These are phyloP conservation scores for Phaeophleospora eucalypticola DNA, from an alignment of 2,329 filamentous ascomycete genomes.

Conservation along the genomic window DNA sequence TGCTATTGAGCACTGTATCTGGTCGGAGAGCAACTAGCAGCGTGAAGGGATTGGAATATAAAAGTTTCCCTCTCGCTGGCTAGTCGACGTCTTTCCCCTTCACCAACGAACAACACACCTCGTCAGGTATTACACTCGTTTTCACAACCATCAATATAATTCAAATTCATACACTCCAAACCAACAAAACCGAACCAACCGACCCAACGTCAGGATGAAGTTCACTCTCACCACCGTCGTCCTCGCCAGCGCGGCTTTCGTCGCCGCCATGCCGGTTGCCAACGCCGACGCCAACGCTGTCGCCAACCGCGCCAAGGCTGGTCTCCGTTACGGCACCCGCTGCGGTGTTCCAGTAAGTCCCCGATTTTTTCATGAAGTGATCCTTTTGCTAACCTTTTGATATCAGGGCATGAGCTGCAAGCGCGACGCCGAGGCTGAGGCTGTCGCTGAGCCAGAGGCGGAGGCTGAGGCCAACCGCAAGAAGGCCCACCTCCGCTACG, in stretches of 20 bases:
- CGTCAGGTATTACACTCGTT: not conserved
- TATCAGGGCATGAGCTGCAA: not conserved
- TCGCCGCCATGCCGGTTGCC: slow-evolving; percentile 17
- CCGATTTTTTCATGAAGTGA: no score
- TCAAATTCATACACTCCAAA: slow-evolving; percentile 4
- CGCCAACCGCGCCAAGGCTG: slow-evolving; percentile 11
- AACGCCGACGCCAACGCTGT: slow-evolving; percentile 3
- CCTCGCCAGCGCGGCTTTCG: slow-evolving; percentile 16
- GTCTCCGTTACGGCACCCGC: slow-evolving; percentile 12
- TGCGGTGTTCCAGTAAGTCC: slow-evolving; percentile 5
- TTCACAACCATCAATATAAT: not conserved
- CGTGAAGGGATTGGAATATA: no score
- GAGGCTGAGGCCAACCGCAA: not conserved
- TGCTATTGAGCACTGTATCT: no score
- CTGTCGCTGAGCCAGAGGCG: slow-evolving; percentile 29
- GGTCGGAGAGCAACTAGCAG: no score
- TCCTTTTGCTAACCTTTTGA: no score
- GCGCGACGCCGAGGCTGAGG: slow-evolving; percentile 20
- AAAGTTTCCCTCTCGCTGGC: no score
- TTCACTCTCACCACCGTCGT: slow-evolving; percentile 18
- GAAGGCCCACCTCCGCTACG: slow-evolving; percentile 5
- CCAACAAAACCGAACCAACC: slow-evolving; percentile 12
- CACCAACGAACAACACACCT: no score
- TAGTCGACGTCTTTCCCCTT: no score
- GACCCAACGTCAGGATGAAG: slow-evolving; percentile 23